A percentile compares a stretch with the other conserved stretches of the same genome.
Evolutionary conservation across 164 flowering plant species (phyloP).

Genomic region (Akebia trifoliata): DNA sequence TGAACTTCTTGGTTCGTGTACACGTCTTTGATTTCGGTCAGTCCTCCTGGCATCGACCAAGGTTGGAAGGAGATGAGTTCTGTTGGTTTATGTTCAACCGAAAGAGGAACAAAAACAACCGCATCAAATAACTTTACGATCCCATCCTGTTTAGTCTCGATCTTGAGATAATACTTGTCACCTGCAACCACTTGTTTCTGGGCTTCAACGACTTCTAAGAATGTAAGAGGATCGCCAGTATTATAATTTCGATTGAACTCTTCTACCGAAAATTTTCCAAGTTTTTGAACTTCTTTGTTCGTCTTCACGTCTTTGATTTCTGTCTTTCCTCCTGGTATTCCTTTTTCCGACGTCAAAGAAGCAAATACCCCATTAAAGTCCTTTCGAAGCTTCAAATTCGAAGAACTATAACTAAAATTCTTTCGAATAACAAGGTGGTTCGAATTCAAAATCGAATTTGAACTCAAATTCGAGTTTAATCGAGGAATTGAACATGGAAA

Average conservation of each 20-base stretch:
- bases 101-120: constrained; percentile 46
- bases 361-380: constrained; percentile 28
- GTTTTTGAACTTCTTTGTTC: constrained; percentile 57
- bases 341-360: constrained; percentile 34
- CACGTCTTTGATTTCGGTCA: constrained; percentile 36
- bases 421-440: too few relatives aligned
- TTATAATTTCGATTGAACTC: constrained; percentile 38
- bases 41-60: too few relatives aligned
- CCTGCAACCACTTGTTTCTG: constrained; percentile 62
- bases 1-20: constrained; percentile 53
- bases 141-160: constrained; percentile 22
- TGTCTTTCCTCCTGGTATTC: constrained; percentile 41
- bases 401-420: background rate
- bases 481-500: background rate
- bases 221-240: constrained; percentile 4
- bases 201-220: constrained; percentile 46
- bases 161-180: constrained; percentile 43
- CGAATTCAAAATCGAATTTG: constrained; percentile 1
- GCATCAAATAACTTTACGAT: constrained; percentile 34
- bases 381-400: constrained; percentile 9
- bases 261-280: constrained; percentile 59
- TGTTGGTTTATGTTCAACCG: constrained; percentile 38
- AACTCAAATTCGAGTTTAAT: background rate
- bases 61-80: constrained; percentile 34
- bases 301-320: constrained; percentile 37